These are phyloP conservation scores for Iris pallida DNA, from an alignment of 116 monocot genomes.

Conservation along the genomic window DNA sequence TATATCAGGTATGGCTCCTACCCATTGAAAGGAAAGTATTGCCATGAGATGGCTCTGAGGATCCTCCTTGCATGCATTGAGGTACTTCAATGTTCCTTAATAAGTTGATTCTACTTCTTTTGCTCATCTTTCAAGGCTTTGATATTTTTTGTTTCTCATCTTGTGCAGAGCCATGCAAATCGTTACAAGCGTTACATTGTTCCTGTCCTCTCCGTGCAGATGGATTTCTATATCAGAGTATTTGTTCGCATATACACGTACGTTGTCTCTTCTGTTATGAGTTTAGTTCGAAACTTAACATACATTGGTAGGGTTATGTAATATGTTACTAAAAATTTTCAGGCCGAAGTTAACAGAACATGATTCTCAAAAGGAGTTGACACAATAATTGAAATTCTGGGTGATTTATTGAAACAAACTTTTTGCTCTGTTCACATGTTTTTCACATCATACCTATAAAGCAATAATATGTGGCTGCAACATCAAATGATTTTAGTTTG, in stretches of 20 bases:
- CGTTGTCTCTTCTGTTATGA: constrained; percentile 9
- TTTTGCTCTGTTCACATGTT: no score
- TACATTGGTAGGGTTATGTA: no score
- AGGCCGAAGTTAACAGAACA: no score
- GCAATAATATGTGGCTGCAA: no score
- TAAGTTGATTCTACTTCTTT: background rate
- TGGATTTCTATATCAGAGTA: constrained; percentile 96
- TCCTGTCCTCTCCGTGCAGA: constrained; percentile 75
- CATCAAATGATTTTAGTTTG: no score
- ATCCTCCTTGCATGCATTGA: constrained; percentile 94
- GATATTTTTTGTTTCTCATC: constrained; percentile 1
- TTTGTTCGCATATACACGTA: constrained; percentile 93
- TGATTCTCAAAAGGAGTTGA: no score
- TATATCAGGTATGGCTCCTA: constrained; percentile 80
- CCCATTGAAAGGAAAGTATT: constrained; percentile 88
- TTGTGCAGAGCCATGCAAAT: constrained; percentile 87
- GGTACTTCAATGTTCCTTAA: constrained; percentile 29
- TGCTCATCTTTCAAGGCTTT: background rate
- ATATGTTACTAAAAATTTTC: no score
- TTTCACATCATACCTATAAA: no score
- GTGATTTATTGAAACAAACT: no score
- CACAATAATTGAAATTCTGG: no score
- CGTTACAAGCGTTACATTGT: constrained; percentile 91
- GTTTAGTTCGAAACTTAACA: no score
- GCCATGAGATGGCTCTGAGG: constrained; percentile 93